A percentile compares a stretch with the other conserved stretches of the same genome.
Evolutionary conservation across 192 early-diverging fungal genomes (phyloP).

Genomic region (Gonapodya sp.): DNA sequence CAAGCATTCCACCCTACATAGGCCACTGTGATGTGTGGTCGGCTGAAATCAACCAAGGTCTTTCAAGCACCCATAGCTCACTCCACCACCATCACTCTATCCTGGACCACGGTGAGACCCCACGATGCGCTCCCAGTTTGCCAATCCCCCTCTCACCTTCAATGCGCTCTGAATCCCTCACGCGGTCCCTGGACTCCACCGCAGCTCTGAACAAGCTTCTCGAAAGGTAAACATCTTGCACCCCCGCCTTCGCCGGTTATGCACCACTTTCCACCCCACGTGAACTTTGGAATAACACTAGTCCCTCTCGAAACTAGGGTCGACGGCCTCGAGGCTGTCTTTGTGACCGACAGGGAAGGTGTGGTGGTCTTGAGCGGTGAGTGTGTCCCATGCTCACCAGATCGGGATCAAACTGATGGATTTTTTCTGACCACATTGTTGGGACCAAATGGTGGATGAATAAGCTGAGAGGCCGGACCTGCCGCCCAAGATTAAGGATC

Average conservation of each 20-base stretch:
- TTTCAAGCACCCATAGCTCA: too few relatives aligned
- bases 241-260: too few relatives aligned
- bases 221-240: too few relatives aligned
- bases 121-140: not conserved
- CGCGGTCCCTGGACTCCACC: not conserved
- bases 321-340: not conserved
- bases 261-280: not conserved
- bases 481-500: not conserved
- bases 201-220: not conserved
- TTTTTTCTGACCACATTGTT: not conserved
- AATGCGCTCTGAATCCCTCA: not conserved
- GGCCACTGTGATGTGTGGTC: too few relatives aligned
- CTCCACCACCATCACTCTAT: not conserved
- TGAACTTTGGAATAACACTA: too few relatives aligned
- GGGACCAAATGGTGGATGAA: not conserved
- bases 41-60: too few relatives aligned
- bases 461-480: not conserved
- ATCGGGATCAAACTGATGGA: not conserved
- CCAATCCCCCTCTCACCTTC: not conserved
- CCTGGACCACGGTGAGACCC: slow-evolving; percentile 3
- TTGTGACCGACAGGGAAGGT: not conserved
- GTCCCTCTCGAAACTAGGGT: not conserved
- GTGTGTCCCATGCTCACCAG: too few relatives aligned
- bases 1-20: too few relatives aligned
- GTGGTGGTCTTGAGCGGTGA: not conserved